These are phyloP conservation scores for Coccomyxa sp. DNA, from an alignment of 139 green algal genomes.

Conservation along the genomic window DNA sequence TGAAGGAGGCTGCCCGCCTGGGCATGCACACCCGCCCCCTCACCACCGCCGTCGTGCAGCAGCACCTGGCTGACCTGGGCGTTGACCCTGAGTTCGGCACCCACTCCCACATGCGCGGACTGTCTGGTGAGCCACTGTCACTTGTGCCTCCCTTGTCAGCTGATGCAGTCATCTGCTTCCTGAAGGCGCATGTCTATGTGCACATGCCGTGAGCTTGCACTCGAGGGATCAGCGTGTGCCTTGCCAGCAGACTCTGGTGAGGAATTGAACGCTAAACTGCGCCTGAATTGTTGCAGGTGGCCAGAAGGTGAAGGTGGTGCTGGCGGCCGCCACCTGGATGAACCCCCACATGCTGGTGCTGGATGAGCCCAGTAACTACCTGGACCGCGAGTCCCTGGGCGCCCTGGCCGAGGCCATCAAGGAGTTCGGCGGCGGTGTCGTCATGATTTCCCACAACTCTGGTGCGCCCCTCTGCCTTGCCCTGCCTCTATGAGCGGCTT, in stretches of 20 bases:
- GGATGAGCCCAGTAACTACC: constrained; percentile 90
- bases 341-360: constrained; percentile 85
- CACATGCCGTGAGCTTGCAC: neutral
- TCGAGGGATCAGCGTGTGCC: neutral
- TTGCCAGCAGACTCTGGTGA: neutral
- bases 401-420: constrained; percentile 76
- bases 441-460: constrained; percentile 84
- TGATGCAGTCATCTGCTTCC: neutral
- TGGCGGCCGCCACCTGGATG: constrained; percentile 76
- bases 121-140: constrained; percentile 49
- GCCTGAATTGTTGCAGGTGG: constrained; percentile 28
- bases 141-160: neutral
- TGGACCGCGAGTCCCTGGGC: constrained; percentile 83
- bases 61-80: constrained; percentile 86
- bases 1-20: constrained; percentile 78
- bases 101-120: constrained; percentile 81
- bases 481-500: too few species aligned
- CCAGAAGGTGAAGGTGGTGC: constrained; percentile 90
- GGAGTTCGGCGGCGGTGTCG: constrained; percentile 73
- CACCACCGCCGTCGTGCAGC: constrained; percentile 77
- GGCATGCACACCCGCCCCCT: constrained; percentile 82
- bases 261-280: neutral
- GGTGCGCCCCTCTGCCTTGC: neutral
- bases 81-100: constrained; percentile 87
- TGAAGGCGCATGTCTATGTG: too few species aligned